Evolutionary conservation across 2,329 filamentous ascomycete species (phyloP).

Genomic region (Zymoseptoria crescenta): DNA sequence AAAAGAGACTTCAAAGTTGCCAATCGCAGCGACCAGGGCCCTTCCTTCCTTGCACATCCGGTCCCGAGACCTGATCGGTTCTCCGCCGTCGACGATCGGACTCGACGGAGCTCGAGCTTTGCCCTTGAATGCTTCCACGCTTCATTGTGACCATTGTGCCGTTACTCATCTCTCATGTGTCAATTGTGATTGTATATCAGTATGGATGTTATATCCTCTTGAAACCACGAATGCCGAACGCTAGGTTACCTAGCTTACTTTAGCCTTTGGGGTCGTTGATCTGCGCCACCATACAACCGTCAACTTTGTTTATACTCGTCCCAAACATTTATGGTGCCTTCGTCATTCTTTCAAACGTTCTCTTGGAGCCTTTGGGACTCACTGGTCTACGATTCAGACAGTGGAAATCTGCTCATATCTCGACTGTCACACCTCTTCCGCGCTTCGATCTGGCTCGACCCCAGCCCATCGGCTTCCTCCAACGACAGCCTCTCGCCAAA

Average conservation of each 20-base stretch:
- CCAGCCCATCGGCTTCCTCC: not conserved
- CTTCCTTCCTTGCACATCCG: not conserved
- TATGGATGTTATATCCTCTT: not conserved
- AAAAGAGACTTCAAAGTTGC: not conserved
- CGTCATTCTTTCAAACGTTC: not conserved
- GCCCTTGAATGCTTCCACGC: not conserved
- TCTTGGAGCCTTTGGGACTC: not conserved
- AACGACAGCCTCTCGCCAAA: not conserved
- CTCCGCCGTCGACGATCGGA: not conserved
- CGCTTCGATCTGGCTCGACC: not conserved
- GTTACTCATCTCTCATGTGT: not conserved
- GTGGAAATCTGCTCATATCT: not conserved
- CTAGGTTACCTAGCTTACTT: not conserved
- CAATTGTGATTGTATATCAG: not conserved
- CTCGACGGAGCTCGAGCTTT: not conserved
- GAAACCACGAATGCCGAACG: not conserved
- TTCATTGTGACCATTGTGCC: not conserved
- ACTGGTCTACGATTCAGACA: not conserved
- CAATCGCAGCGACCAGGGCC: not conserved
- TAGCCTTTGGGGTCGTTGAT: not conserved
- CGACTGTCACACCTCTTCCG: not conserved
- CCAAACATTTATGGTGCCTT: not conserved
- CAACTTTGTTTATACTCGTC: not conserved
- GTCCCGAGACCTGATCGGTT: not conserved
- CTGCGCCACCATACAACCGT: not conserved